phyloP scores from a whole-genome alignment of 805 yeast genomes.

The Kuraishia piskuri region DNA sequence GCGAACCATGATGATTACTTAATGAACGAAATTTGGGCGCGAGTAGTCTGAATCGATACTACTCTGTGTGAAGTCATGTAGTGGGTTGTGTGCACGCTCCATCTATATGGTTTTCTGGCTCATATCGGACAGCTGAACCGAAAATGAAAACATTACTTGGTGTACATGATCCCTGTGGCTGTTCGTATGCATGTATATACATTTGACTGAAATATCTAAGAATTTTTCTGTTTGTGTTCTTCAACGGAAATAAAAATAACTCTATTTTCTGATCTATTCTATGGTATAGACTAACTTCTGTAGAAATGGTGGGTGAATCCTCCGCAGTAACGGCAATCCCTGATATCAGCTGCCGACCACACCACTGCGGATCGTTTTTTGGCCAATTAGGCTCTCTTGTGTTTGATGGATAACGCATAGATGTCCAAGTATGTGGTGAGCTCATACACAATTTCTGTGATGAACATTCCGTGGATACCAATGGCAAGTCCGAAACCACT shows the following conservation, averaged over 20 bases:
- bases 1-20: background rate
- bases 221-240: background rate
- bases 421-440: constrained; percentile 79
- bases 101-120: background rate
- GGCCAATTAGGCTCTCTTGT: constrained; percentile 40
- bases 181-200: background rate
- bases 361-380: background rate
- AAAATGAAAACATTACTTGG: background rate
- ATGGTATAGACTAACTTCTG: background rate
- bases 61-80: background rate
- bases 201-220: background rate
- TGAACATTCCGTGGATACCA: constrained; percentile 63
- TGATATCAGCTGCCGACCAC: too few species aligned
- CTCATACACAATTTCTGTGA: constrained; percentile 70
- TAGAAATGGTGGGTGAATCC: background rate
- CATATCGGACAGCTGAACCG: background rate
- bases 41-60: background rate
- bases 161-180: background rate
- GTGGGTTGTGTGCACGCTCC: background rate
- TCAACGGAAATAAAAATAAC: background rate
- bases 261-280: background rate
- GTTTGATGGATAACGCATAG: constrained; percentile 77
- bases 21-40: background rate
- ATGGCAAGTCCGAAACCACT: constrained; percentile 58
- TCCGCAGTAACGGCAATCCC: background rate